A percentile compares a stretch with the other conserved stretches of the same genome.
Evolutionary conservation across 371 early-diverging fungal species (phyloP).

Genomic region (Lichtheimia corymbifera): DNA sequence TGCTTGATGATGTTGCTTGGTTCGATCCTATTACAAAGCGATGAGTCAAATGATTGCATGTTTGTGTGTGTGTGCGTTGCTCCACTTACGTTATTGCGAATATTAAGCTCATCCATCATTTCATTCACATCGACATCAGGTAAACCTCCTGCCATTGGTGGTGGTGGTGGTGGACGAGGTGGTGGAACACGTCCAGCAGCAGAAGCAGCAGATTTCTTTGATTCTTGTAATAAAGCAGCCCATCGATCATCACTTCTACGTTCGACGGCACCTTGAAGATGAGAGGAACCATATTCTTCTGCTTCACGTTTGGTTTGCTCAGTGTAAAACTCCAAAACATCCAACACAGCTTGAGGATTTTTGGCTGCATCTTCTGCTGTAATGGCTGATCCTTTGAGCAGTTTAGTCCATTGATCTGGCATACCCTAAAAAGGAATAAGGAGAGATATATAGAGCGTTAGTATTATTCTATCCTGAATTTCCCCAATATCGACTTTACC

Average conservation of each 20-base stretch:
- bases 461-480: neutral
- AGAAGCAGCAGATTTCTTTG: conserved; percentile 10
- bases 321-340: conserved; percentile 95
- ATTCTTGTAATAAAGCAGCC: conserved; percentile 39
- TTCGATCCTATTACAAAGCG: too few species aligned
- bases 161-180: conserved; percentile 30
- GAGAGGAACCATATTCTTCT: conserved; percentile 48
- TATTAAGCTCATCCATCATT: conserved; percentile 27
- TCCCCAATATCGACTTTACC: too few species aligned
- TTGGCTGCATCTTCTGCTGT: conserved; percentile 91
- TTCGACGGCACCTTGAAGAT: conserved; percentile 41
- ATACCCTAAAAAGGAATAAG: conserved; percentile 61
- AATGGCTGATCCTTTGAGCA: conserved; percentile 85
- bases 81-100: conserved; percentile 4
- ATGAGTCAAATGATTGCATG: too few species aligned
- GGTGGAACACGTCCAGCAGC: conserved; percentile 12
- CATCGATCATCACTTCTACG: conserved; percentile 48
- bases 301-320: conserved; percentile 63
- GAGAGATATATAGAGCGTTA: neutral
- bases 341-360: conserved; percentile 92
- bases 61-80: too few species aligned
- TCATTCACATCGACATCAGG: conserved; percentile 25
- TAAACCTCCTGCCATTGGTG: conserved; percentile 13
- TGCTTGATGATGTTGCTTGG: too few species aligned
- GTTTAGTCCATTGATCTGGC: conserved; percentile 87